phyloP scores from a whole-genome alignment of 768 basidiomycete genomes.

The Hydnum rufescens region DNA sequence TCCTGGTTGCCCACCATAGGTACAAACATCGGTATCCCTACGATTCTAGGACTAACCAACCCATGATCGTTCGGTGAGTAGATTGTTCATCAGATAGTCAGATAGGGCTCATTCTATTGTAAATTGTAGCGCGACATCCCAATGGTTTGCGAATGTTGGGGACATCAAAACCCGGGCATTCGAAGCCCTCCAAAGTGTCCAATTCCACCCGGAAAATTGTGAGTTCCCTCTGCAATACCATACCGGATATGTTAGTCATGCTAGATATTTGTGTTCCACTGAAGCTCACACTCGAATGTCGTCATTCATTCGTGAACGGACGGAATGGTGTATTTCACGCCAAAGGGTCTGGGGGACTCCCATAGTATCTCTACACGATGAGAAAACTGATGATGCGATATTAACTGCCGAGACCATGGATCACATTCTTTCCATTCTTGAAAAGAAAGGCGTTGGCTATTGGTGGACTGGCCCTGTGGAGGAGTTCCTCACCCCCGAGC shows the following conservation, averaged over 20 bases:
- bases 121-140: constrained; percentile 57
- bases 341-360: constrained; percentile 97
- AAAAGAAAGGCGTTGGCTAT: constrained; percentile 49
- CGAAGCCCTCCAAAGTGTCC: constrained; percentile 41
- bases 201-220: constrained; percentile 66
- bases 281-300: constrained; percentile 76
- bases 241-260: constrained; percentile 3
- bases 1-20: constrained; percentile 43
- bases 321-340: constrained; percentile 98
- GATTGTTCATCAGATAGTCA: neutral
- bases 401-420: constrained; percentile 44
- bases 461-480: constrained; percentile 85
- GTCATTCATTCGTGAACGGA: constrained; percentile 66
- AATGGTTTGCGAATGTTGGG: constrained; percentile 93
- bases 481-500: constrained; percentile 54
- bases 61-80: constrained; percentile 72
- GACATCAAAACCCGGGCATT: constrained; percentile 62
- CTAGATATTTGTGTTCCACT: neutral
- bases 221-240: constrained; percentile 15
- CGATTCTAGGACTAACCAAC: constrained; percentile 90
- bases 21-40: constrained; percentile 84
- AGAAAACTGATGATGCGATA: constrained; percentile 37
- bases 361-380: constrained; percentile 69
- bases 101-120: no score
- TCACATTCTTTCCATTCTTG: constrained; percentile 60